Conservation (phyloP, 495 filamentous ascomycete genomes). For the Annulohypoxylon maeteangense region DNA sequence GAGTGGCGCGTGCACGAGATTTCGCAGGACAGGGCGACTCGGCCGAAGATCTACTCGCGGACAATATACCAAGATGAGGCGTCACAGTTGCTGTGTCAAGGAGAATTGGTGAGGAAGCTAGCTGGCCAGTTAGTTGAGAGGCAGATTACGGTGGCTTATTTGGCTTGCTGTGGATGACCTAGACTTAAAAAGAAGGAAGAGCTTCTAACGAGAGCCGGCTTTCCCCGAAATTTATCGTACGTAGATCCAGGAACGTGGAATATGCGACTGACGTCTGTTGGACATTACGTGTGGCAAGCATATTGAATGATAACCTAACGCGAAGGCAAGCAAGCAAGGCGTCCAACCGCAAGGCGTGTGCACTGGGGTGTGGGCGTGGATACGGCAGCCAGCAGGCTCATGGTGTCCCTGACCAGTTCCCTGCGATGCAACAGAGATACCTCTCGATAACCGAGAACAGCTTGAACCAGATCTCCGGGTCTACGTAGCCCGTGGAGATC, state of each 20-base stretch:
- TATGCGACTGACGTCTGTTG: background rate
- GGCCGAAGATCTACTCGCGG: background rate
- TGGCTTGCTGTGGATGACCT: slow-evolving; percentile 8
- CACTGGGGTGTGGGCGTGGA: background rate
- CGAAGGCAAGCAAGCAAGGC: background rate
- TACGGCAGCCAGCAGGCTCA: slow-evolving; percentile 1
- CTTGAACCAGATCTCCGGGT: slow-evolving; percentile 50
- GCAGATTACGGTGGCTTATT: slow-evolving; percentile 3
- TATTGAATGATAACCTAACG: background rate
- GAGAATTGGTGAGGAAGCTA: background rate
- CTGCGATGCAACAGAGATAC: slow-evolving; percentile 15
- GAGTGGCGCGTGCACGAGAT: background rate
- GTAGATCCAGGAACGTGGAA: background rate
- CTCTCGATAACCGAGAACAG: slow-evolving; percentile 47
- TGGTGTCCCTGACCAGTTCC: background rate
- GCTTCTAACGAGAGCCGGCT: slow-evolving; percentile 2
- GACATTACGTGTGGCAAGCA: background rate
- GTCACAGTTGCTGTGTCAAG: background rate
- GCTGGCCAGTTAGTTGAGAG: background rate
- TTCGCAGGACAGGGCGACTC: background rate
- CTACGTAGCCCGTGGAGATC: slow-evolving; percentile 31
- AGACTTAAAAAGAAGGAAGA: background rate
- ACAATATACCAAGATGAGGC: background rate
- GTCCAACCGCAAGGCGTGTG: background rate
- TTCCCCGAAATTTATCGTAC: slow-evolving; percentile 18